Evolutionary conservation across 495 filamentous ascomycete species (phyloP).

Genomic region (Darksidea phi): DNA sequence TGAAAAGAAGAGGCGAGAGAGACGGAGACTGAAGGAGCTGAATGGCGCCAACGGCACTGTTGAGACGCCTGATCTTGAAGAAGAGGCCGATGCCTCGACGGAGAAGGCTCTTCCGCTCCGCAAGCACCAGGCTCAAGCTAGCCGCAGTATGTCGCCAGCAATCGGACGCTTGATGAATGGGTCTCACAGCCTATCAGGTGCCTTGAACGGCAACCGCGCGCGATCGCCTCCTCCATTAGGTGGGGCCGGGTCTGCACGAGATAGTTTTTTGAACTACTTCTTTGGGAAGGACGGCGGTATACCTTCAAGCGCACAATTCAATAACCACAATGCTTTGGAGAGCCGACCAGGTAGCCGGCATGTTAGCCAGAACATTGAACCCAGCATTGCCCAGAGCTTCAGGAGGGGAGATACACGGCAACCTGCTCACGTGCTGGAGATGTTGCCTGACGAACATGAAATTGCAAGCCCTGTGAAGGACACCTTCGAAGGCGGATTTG

Average conservation of each 20-base stretch:
- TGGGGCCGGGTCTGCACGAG: slow-evolving; percentile 57
- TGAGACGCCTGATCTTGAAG: slow-evolving; percentile 68
- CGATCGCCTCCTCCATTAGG: slow-evolving; percentile 63
- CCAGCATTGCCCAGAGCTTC: slow-evolving; percentile 79
- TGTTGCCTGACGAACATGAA: slow-evolving; percentile 28
- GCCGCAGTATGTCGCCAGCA: slow-evolving; percentile 79
- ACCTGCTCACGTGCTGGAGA: slow-evolving; percentile 39
- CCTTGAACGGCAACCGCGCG: slow-evolving; percentile 66
- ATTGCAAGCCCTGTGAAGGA: slow-evolving; percentile 44
- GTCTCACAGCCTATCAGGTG: slow-evolving; percentile 53
- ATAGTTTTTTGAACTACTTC: slow-evolving; percentile 97
- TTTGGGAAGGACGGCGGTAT: slow-evolving; percentile 86
- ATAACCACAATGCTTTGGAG: slow-evolving; percentile 40
- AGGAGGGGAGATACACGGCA: slow-evolving; percentile 67
- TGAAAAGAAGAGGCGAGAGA: slow-evolving; percentile 79
- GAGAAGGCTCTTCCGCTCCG: slow-evolving; percentile 58
- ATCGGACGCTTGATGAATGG: slow-evolving; percentile 60
- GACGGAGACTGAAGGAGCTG: slow-evolving; percentile 75
- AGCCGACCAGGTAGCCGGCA: slow-evolving; percentile 57
- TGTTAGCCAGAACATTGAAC: slow-evolving; percentile 70
- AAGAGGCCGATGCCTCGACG: slow-evolving; percentile 53
- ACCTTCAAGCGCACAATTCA: slow-evolving; percentile 42
- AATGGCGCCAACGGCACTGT: slow-evolving; percentile 70
- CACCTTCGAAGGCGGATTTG: slow-evolving; percentile 54
- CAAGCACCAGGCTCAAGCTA: slow-evolving; percentile 58